Conservation (phyloP, 2,329 filamentous ascomycete genomes). For the Xylaria hypoxylon region DNA sequence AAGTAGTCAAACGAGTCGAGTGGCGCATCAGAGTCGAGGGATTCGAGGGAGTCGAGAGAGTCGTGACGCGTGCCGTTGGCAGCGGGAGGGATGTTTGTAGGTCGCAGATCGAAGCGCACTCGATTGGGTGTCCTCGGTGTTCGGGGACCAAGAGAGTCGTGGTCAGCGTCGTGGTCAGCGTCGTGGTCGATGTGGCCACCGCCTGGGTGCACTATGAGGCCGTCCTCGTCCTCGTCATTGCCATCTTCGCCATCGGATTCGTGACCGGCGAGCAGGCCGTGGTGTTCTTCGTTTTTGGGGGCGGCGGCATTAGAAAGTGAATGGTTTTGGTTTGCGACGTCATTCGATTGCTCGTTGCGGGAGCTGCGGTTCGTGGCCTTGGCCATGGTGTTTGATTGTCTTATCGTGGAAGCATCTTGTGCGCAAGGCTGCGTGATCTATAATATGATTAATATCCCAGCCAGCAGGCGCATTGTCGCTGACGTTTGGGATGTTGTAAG, state of each 20-base stretch:
- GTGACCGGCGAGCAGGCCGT: constrained; percentile 53
- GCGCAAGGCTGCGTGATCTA: constrained; percentile 35
- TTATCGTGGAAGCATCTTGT: constrained; percentile 56
- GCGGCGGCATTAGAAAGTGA: constrained; percentile 42
- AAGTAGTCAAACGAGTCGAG: constrained; percentile 46
- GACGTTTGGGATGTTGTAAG: constrained; percentile 20
- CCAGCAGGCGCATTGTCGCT: constrained; percentile 14
- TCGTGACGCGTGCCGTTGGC: constrained; percentile 41
- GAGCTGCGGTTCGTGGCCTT: constrained; percentile 55
- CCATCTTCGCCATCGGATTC: constrained; percentile 44
- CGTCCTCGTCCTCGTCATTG: constrained; percentile 37
- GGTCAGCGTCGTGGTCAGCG: constrained; percentile 26
- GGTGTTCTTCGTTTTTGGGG: constrained; percentile 53
- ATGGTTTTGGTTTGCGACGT: constrained; percentile 29
- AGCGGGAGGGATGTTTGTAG: constrained; percentile 50
- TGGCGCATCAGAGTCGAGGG: constrained; percentile 44
- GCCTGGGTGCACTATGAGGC: constrained; percentile 47
- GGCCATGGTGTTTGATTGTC: constrained; percentile 57
- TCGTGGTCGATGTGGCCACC: constrained; percentile 20
- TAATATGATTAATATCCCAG: constrained; percentile 13
- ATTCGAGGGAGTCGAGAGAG: constrained; percentile 48
- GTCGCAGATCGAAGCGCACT: constrained; percentile 69
- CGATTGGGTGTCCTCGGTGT: constrained; percentile 72
- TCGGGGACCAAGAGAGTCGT: constrained; percentile 34
- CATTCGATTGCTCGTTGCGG: constrained; percentile 44